Percentiles rank a stretch among this genome's conserved stretches.
These are phyloP conservation scores for Geotrichum histeridarum DNA, from an alignment of 1,139 yeast genomes.

Conservation along the genomic window DNA sequence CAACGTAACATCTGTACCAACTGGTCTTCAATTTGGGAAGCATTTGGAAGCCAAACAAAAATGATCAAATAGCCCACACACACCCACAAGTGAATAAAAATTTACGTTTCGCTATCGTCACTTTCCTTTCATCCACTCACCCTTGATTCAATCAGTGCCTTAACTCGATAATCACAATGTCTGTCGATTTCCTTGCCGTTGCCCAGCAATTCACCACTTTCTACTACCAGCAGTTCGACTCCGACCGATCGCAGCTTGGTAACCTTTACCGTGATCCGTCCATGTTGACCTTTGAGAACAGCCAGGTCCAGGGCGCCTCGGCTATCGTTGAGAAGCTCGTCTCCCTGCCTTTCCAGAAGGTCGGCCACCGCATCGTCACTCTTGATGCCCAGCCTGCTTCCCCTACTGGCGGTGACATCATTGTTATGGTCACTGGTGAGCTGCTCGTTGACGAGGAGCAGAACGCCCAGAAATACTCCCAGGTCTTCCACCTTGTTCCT, in stretches of 20 bases:
- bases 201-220: constrained; percentile 79
- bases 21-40: too few species aligned
- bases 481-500: constrained; percentile 93
- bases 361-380: constrained; percentile 86
- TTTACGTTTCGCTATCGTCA: background rate
- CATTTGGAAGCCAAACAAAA: too few species aligned
- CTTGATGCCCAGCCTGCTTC: constrained; percentile 98
- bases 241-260: constrained; percentile 88
- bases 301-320: constrained; percentile 92
- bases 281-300: constrained; percentile 93
- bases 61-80: too few species aligned
- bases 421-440: constrained; percentile 98
- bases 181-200: constrained; percentile 34
- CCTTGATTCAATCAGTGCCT: background rate
- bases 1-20: too few species aligned
- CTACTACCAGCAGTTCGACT: constrained; percentile 92
- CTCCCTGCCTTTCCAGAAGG: constrained; percentile 85
- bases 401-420: constrained; percentile 76
- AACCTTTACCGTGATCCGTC: constrained; percentile 93
- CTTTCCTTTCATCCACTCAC: background rate
- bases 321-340: constrained; percentile 85
- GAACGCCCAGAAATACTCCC: constrained; percentile 93
- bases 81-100: too few species aligned
- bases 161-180: background rate
- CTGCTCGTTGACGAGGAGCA: constrained; percentile 88